Conservation (phyloP, 2,329 filamentous ascomycete species). For the Pseudocercospora cruenta region DNA sequence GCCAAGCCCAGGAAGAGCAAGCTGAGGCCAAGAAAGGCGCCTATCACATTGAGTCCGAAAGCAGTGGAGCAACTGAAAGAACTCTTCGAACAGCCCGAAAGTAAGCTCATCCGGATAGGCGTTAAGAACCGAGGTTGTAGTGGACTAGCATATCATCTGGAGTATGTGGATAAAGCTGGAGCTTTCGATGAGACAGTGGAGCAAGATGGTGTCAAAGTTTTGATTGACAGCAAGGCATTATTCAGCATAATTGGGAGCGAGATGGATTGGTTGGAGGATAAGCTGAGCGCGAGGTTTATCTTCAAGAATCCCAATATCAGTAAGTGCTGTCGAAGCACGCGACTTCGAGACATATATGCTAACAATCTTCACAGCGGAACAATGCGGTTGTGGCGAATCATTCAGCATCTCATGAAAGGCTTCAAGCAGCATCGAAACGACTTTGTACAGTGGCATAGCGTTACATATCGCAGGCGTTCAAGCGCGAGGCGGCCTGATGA, state of each 20-base stretch:
- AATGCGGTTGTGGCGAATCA: slow-evolving; percentile 94
- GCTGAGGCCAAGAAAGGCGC: slow-evolving; percentile 82
- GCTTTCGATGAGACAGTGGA: slow-evolving; percentile 89
- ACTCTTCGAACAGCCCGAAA: slow-evolving; percentile 80
- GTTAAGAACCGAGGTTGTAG: slow-evolving; percentile 95
- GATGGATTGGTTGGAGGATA: slow-evolving; percentile 99
- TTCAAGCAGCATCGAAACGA: background rate
- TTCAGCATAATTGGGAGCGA: slow-evolving; percentile 98
- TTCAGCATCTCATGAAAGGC: slow-evolving; percentile 65
- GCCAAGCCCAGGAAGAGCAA: slow-evolving; percentile 64
- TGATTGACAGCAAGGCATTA: slow-evolving; percentile 95
- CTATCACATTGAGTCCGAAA: slow-evolving; percentile 79
- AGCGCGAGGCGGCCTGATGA: background rate
- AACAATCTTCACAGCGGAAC: slow-evolving; percentile 69
- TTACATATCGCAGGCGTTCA: background rate
- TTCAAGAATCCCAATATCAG: slow-evolving; percentile 98
- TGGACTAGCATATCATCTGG: slow-evolving; percentile 87
- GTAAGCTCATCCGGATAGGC: slow-evolving; percentile 90
- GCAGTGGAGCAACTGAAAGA: slow-evolving; percentile 78
- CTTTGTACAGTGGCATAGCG: slow-evolving; percentile 13
- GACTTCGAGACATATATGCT: slow-evolving; percentile 13
- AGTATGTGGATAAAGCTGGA: slow-evolving; percentile 90
- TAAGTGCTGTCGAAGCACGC: slow-evolving; percentile 57
- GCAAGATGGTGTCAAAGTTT: slow-evolving; percentile 91
- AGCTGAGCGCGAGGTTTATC: slow-evolving; percentile 86